Conservation (phyloP, 495 filamentous ascomycete species). For the Amniculicola lignicola region DNA sequence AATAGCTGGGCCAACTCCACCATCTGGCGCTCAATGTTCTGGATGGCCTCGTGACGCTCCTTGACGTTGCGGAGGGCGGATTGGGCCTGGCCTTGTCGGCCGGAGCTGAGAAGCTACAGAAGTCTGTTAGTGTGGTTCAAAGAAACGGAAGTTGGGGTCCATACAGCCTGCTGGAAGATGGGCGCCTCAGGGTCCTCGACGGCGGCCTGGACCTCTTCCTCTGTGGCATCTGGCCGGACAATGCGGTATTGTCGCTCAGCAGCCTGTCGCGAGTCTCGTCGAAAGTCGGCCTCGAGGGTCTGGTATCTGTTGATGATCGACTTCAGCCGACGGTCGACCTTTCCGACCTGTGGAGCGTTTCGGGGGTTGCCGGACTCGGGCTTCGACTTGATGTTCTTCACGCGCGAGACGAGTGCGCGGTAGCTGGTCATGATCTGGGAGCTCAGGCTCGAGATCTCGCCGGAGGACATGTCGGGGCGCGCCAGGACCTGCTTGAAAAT, state of each 20-base stretch:
- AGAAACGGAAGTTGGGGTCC: constrained; percentile 31
- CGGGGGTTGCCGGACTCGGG: constrained; percentile 66
- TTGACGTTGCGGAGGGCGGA: constrained; percentile 71
- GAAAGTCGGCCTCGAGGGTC: constrained; percentile 69
- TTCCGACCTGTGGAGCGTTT: constrained; percentile 74
- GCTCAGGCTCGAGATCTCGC: constrained; percentile 56
- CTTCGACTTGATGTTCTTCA: constrained; percentile 75
- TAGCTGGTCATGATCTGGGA: constrained; percentile 78
- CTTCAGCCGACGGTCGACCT: constrained; percentile 73
- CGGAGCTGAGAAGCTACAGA: constrained; percentile 55
- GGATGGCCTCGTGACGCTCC: constrained; percentile 81
- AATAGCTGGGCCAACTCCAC: constrained; percentile 80
- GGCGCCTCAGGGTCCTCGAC: constrained; percentile 66
- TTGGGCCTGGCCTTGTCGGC: constrained; percentile 76
- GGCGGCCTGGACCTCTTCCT: constrained; percentile 73
- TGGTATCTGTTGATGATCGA: constrained; percentile 77
- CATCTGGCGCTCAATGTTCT: constrained; percentile 86
- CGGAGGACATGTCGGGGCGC: constrained; percentile 31
- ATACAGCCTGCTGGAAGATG: constrained; percentile 79
- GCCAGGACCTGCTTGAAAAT: constrained; percentile 29
- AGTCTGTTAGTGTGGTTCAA: constrained; percentile 21
- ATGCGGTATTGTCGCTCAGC: constrained; percentile 87
- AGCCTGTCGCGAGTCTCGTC: constrained; percentile 72
- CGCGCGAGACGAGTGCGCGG: constrained; percentile 66
- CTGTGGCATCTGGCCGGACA: constrained; percentile 77